Evolutionary conservation across 2,329 filamentous ascomycete species (phyloP), one percentile per base, ranked within the genome.

Genomic region (Phaeomoniella chlamydospora): DNA sequence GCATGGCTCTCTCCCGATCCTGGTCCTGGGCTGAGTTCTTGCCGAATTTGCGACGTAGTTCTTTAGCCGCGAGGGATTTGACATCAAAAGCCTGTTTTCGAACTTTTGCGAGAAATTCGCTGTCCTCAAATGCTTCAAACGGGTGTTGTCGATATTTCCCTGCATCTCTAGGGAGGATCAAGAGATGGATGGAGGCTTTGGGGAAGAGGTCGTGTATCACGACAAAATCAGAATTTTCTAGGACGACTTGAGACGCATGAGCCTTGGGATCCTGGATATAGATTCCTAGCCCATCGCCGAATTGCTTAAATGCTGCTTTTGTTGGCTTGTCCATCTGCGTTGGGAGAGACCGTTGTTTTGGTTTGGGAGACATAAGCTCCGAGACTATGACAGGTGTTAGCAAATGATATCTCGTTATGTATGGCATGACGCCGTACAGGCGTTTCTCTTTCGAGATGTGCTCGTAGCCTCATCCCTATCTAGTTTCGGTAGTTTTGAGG

Each of bases 121-220:
- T 42, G 52, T 92, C 77, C 18, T 77, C 68, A 46, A 94, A 76
- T 3, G 82, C 83, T 14, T 80, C 72, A 49, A 88, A 79, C 0
- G 88, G 87, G 47, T 93, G 80, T 9, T 74, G 61, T 4, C 67
- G 59, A 46, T 67, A 74, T 50, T 76, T 72, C 2, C 54, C 49
- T 1, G 65, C 51, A 29, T 80, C 72, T 34, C 87, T 80, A 4
- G 87, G 84, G 4, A 96, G 74, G n/a, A 96, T 72, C 2, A 98
- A 80, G 1, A 84, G 68, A 60, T 98, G 90, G 3, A 94, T 67
- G 3, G 72, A 75, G 3, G 82, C 74, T 57, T 96, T 98, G 5
- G 90, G 87, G 52, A 75, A 98, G 41, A 75, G 64, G 60, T 98
- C 90, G 47, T 78, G 70, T 54, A 96, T 82, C 14, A 77, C 71